phyloP scores from a whole-genome alignment of 345 rosid species.

The Euclidium syriacum region DNA sequence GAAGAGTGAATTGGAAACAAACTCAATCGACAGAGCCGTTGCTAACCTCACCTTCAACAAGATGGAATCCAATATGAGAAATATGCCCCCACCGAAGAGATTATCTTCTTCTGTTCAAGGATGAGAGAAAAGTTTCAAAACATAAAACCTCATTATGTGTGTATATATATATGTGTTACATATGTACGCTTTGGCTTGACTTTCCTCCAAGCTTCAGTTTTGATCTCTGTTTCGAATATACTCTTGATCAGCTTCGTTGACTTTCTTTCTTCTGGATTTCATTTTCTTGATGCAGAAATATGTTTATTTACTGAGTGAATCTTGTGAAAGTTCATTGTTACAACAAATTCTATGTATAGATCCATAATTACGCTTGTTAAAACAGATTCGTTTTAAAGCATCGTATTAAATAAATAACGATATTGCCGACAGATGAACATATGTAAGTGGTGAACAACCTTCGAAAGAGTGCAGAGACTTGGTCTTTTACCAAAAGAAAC shows the following conservation, averaged over 20 bases:
- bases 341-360: background rate
- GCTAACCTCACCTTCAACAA: constrained; percentile 72
- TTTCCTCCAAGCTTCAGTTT: constrained; percentile 29
- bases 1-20: constrained; percentile 58
- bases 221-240: constrained; percentile 21
- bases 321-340: background rate
- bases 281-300: background rate
- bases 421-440: constrained; percentile 10
- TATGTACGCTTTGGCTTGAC: constrained; percentile 1
- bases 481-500: constrained; percentile 10
- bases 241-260: constrained; percentile 1
- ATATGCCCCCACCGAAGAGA: constrained; percentile 25
- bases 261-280: background rate
- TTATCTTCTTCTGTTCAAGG: constrained; percentile 10
- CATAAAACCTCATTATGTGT: background rate
- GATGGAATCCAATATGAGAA: constrained; percentile 41
- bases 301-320: constrained; percentile 2
- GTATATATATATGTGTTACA: background rate
- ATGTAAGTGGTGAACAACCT: constrained; percentile 30
- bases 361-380: background rate
- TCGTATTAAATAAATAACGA: background rate
- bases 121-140: background rate
- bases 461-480: constrained; percentile 16
- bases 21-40: constrained; percentile 64
- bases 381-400: background rate